Evolutionary conservation across 2,329 filamentous ascomycete species (phyloP), one percentile per base, ranked within the genome.

Genomic region (Knufia fluminis): DNA sequence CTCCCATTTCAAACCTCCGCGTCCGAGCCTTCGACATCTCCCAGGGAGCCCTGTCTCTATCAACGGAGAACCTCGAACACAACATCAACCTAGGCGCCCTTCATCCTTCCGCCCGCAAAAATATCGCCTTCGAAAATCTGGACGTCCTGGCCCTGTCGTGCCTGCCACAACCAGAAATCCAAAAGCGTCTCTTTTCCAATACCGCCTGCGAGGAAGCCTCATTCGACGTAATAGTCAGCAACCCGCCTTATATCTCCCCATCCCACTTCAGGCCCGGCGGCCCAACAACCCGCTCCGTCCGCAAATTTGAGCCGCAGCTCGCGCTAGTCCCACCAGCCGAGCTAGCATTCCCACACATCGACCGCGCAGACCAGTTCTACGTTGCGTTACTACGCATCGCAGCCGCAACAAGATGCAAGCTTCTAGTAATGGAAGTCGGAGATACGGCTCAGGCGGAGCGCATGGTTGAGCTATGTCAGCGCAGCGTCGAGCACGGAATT

Each of bases 221-320:
- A 19, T 68, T 66, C 60, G 82, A 94, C 54, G 68, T 97, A 3
- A 67, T 98, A 1, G 77, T 92, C 31, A 85, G 85, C 1, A 98
- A 98, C 61, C 92, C 92, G 14, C 92, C 92, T 0, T 97, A 97
- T 64, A 83, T 97, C 45, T 94, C 89, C 1, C 69, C 72, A 0
- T 57, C 63, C 2, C 78, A 77, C 6, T 89, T 86, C 60, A 66
- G 52, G 33, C 74, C n/a, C n/a, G n/a, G 67, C 33, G 77, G 78
- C 16, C 89, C 84, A 1, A 72, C 75, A 1, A 52, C 56, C 36
- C 77, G 81, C 22, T 91, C 86, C 10, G 91, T 96, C 24, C 78
- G 88, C 14, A 80, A 80, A 40, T 88, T 80, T 62, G 92, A 98
- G 66, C 92, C 92, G 2, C 78, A 71, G 55, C 67, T 86, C 10